These are phyloP conservation scores for Ophiosphaerella herpotricha DNA, from an alignment of 2,329 filamentous ascomycete genomes.

Conservation along the genomic window DNA sequence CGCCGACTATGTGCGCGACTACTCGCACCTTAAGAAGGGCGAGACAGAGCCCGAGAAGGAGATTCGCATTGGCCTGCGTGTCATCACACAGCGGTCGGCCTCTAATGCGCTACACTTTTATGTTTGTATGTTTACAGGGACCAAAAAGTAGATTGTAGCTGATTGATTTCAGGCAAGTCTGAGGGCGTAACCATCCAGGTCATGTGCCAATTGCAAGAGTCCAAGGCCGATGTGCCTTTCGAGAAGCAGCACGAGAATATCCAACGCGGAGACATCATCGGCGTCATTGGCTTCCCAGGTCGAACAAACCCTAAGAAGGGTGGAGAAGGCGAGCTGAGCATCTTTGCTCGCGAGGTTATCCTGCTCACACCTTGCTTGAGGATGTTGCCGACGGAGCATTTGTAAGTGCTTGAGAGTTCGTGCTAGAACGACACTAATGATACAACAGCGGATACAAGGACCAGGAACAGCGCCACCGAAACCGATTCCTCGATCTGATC, in stretches of 20 bases:
- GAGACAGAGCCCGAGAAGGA: slow-evolving; percentile 77
- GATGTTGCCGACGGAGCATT: slow-evolving; percentile 72
- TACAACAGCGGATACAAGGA: slow-evolving; percentile 86
- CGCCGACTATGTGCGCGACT: slow-evolving; percentile 77
- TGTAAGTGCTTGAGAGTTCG: slow-evolving; percentile 51
- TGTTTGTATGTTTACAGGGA: slow-evolving; percentile 19
- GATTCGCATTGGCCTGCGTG: slow-evolving; percentile 79
- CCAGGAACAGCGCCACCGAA: slow-evolving; percentile 88
- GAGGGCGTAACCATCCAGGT: slow-evolving; percentile 83
- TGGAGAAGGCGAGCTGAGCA: slow-evolving; percentile 88
- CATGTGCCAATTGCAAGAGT: slow-evolving; percentile 85
- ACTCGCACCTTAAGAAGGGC: slow-evolving; percentile 82
- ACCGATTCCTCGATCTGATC: slow-evolving; percentile 93
- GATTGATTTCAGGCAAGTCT: slow-evolving; percentile 57
- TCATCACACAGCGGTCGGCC: slow-evolving; percentile 61
- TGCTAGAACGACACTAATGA: slow-evolving; percentile 2
- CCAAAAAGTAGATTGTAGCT: slow-evolving; percentile 1
- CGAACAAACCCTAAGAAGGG: slow-evolving; percentile 88
- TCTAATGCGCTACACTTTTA: slow-evolving; percentile 37
- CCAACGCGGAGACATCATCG: slow-evolving; percentile 90
- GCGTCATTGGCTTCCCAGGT: slow-evolving; percentile 81
- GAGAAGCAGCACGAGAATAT: slow-evolving; percentile 88
- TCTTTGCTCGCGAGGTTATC: slow-evolving; percentile 85
- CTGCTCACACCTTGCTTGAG: slow-evolving; percentile 91
- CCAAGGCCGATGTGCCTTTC: slow-evolving; percentile 71